phyloP scores from a whole-genome alignment of 495 filamentous ascomycete species.

The Penicillium manginii region DNA sequence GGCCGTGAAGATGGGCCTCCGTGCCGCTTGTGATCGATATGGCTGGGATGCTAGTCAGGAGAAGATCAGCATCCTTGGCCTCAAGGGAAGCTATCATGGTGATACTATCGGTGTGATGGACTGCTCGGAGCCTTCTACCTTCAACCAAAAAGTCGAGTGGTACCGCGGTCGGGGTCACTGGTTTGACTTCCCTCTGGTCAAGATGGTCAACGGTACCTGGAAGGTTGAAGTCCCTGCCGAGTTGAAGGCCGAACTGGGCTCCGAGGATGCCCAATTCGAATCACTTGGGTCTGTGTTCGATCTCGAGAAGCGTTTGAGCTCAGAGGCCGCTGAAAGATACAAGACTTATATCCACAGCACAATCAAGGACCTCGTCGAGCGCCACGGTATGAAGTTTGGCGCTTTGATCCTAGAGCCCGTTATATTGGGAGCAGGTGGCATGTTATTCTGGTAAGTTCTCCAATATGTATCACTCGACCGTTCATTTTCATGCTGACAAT shows the following conservation, averaged over 20 bases:
- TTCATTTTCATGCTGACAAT: constrained; percentile 12
- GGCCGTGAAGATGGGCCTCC: constrained; percentile 77
- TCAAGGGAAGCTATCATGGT: constrained; percentile 79
- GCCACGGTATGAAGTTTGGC: constrained; percentile 67
- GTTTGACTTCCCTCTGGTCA: constrained; percentile 74
- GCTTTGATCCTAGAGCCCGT: constrained; percentile 76
- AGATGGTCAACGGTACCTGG: constrained; percentile 66
- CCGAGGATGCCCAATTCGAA: constrained; percentile 44
- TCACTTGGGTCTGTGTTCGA: constrained; percentile 65
- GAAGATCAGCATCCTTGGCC: constrained; percentile 65
- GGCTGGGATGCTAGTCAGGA: constrained; percentile 59
- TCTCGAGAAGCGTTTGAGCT: constrained; percentile 48
- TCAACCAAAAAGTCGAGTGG: constrained; percentile 78
- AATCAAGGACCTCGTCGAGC: constrained; percentile 51
- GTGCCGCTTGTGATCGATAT: constrained; percentile 64
- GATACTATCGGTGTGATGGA: constrained; percentile 86
- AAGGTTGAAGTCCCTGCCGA: constrained; percentile 56
- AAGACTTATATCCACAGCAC: constrained; percentile 57
- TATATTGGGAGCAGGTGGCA: constrained; percentile 75
- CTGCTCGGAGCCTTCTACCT: constrained; percentile 70
- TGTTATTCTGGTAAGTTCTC: constrained; percentile 67
- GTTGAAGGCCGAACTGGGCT: constrained; percentile 50
- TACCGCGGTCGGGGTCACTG: constrained; percentile 74
- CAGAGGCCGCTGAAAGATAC: constrained; percentile 51
- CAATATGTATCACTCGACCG: neutral